Evolutionary conservation across 2,329 filamentous ascomycete genomes (phyloP).

Genomic region (Achaetomium macrosporum): DNA sequence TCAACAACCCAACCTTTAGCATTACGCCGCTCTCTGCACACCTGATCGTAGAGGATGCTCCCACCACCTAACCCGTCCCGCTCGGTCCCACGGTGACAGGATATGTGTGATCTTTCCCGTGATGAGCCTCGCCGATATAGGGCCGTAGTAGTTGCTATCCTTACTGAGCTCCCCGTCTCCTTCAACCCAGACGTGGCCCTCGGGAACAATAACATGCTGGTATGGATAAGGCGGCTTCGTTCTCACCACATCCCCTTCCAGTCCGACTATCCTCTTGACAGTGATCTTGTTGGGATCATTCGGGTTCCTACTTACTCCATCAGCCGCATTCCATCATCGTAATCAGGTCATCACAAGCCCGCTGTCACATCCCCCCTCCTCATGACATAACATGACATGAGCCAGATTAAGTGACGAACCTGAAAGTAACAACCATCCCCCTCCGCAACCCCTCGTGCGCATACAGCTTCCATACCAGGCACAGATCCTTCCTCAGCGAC

Average conservation of each 20-base stretch:
- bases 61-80: slow-evolving; percentile 53
- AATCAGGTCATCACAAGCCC: too few species aligned
- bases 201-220: slow-evolving; percentile 59
- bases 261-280: slow-evolving; percentile 76
- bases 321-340: background rate
- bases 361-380: background rate
- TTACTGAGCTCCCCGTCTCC: slow-evolving; percentile 71
- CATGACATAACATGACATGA: background rate
- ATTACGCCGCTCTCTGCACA: slow-evolving; percentile 9
- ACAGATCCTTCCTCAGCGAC: slow-evolving; percentile 48
- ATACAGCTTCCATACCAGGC: slow-evolving; percentile 54
- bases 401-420: slow-evolving; percentile 35
- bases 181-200: slow-evolving; percentile 90
- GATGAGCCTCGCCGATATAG: slow-evolving; percentile 69
- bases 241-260: slow-evolving; percentile 72
- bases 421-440: slow-evolving; percentile 70
- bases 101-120: slow-evolving; percentile 69
- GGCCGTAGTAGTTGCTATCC: slow-evolving; percentile 89
- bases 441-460: slow-evolving; percentile 53
- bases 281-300: slow-evolving; percentile 60
- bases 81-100: slow-evolving; percentile 60
- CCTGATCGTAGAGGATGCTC: slow-evolving; percentile 35
- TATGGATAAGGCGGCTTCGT: slow-evolving; percentile 57
- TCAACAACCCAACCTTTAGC: background rate
- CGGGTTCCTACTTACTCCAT: slow-evolving; percentile 54